Evolutionary conservation across 2,329 filamentous ascomycete species (phyloP).

Genomic region (Hymenoscyphus salicellus): DNA sequence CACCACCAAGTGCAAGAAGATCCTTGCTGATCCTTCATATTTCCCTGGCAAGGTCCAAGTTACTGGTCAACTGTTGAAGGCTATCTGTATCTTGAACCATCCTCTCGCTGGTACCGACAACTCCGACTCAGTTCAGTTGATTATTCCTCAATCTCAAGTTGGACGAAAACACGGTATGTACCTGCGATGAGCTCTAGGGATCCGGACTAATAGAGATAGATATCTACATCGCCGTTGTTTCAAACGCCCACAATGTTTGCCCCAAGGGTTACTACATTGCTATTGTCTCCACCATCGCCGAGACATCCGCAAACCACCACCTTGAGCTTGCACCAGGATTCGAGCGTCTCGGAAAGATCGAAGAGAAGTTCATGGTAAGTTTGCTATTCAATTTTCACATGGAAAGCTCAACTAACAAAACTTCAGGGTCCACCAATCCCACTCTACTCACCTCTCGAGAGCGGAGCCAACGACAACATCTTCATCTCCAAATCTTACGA

Average conservation of each 20-base stretch:
- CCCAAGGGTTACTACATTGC: constrained; percentile 99
- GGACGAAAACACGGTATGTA: constrained; percentile 83
- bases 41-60: constrained; percentile 87
- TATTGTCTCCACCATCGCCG: constrained; percentile 96
- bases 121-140: constrained; percentile 86
- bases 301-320: constrained; percentile 89
- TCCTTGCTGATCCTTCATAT: constrained; percentile 94
- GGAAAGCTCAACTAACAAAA: constrained; percentile 13
- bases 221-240: constrained; percentile 95
- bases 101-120: constrained; percentile 86
- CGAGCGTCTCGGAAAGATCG: constrained; percentile 85
- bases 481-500: constrained; percentile 99
- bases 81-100: constrained; percentile 96
- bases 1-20: constrained; percentile 92
- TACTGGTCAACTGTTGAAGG: constrained; percentile 86
- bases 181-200: background rate
- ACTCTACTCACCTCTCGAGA: constrained; percentile 84
- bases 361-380: constrained; percentile 91
- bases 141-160: constrained; percentile 96
- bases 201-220: constrained; percentile 49
- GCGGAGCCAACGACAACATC: constrained; percentile 82
- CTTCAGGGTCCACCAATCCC: constrained; percentile 76
- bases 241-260: constrained; percentile 94
- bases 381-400: background rate
- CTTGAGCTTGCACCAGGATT: constrained; percentile 90